Percentiles rank a stretch among this genome's conserved stretches.
Conservation (phyloP, 1,284 basidiomycete genomes). For the Boletus semigastroideus region DNA sequence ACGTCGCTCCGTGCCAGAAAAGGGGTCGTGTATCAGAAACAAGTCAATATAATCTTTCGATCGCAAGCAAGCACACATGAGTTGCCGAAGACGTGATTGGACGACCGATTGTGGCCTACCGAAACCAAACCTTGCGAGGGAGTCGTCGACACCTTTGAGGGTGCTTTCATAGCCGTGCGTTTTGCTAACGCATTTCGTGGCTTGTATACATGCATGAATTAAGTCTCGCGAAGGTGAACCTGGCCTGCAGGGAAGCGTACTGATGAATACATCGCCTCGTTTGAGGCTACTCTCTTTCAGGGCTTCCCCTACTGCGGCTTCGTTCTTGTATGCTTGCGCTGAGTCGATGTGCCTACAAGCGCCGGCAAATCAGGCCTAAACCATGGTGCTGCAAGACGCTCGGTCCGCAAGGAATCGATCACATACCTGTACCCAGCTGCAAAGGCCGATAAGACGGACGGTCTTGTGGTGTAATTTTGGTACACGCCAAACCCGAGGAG, state of each 20-base stretch:
- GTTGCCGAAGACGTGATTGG: slow-evolving; percentile 8
- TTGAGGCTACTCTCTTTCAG: slow-evolving; percentile 52
- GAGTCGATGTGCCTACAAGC: slow-evolving; percentile 62
- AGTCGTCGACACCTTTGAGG: slow-evolving; percentile 53
- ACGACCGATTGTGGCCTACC: slow-evolving; percentile 35
- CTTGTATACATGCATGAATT: slow-evolving; percentile 37
- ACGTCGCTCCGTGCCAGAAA: slow-evolving; percentile 56
- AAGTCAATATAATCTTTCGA: slow-evolving; percentile 69
- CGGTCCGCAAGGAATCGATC: slow-evolving; percentile 7
- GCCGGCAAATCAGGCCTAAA: not conserved
- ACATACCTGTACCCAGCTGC: slow-evolving; percentile 70
- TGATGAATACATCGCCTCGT: slow-evolving; percentile 66
- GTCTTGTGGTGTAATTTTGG: slow-evolving; percentile 59
- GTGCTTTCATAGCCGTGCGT: slow-evolving; percentile 61
- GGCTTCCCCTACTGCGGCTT: slow-evolving; percentile 61
- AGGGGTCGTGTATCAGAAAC: slow-evolving; percentile 75
- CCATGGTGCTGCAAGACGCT: not conserved
- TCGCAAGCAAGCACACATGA: not conserved
- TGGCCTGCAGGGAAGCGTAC: slow-evolving; percentile 39
- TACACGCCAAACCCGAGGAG: slow-evolving; percentile 84
- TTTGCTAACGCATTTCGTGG: slow-evolving; percentile 60
- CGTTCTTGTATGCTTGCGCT: slow-evolving; percentile 75
- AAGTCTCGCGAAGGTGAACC: not conserved
- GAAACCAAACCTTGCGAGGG: slow-evolving; percentile 53
- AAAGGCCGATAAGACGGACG: slow-evolving; percentile 68